Base-by-base conservation (phyloP, 768 basidiomycete species). In the Epithele typhae region DNA sequence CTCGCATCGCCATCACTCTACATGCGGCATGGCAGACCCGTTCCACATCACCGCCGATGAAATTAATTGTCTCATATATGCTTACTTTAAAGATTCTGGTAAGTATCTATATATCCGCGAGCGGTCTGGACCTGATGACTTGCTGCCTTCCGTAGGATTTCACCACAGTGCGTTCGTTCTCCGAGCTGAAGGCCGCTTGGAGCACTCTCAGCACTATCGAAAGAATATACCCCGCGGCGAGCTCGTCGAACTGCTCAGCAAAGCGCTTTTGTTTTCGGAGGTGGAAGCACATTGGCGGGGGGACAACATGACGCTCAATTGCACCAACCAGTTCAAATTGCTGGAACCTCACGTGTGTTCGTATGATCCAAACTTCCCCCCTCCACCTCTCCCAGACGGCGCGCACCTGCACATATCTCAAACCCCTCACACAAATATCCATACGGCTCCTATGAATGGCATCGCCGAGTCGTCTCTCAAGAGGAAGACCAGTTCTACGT, bases 81-180 rank as follows among this genome's bases (percentile, higher is more conserved):
- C 90, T 2, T 92, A 91, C 59, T 79, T 92, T 53, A 73, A 82
- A 54, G 90, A 92, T 56, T 89, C 87, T 25, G 89, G 89, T 87
- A 53, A 27, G 52, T 57, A 9, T n/a, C n/a, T n/a, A n/a, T n/a
- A n/a, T n/a, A n/a, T n/a, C n/a, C n/a, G n/a, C n/a, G n/a, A n/a
- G n/a, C n/a, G n/a, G n/a, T n/a, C n/a, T n/a, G n/a, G n/a, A n/a
- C n/a, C n/a, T n/a, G n/a, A n/a, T n/a, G n/a, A n/a, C 25, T 41
- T n/a, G 39, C 39, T 35, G 12, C 14, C 8, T 49, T 45, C 38
- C 22, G 7, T 46, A 90, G 90, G 89, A 45, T 88, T 92, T 60
- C 73, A 75, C 27, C 90, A 92, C 59, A 80, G 88, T 24, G 88
- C 90, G 5, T 92, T 87, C 64, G 75, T 81, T n/a, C 70, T 92